These are phyloP conservation scores for Penicillium lagena DNA, from an alignment of 495 filamentous ascomycete species.

Conservation along the genomic window DNA sequence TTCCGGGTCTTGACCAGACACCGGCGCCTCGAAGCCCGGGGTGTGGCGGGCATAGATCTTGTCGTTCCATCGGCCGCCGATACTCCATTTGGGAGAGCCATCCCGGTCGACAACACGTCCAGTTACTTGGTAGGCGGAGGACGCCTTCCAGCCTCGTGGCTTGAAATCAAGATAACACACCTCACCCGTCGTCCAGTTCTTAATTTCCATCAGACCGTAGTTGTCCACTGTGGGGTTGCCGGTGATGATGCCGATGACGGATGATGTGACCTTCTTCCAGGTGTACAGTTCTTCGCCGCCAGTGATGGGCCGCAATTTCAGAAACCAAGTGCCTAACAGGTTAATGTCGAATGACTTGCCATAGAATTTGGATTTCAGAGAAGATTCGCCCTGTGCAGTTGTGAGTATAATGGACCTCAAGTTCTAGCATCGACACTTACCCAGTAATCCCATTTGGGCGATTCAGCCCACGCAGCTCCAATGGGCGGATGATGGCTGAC, in stretches of 20 bases:
- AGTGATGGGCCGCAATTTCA: constrained; percentile 71
- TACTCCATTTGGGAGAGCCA: constrained; percentile 73
- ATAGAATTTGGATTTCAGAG: constrained; percentile 97
- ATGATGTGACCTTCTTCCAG: constrained; percentile 98
- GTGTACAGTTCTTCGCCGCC: constrained; percentile 89
- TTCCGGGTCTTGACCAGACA: constrained; percentile 48
- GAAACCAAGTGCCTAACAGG: constrained; percentile 93
- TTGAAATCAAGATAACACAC: constrained; percentile 91
- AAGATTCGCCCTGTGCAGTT: constrained; percentile 65
- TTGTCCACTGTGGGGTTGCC: constrained; percentile 97
- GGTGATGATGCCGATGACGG: constrained; percentile 96
- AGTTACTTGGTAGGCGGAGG: constrained; percentile 76
- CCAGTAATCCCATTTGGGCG: constrained; percentile 93
- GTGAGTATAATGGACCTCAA: constrained; percentile 3
- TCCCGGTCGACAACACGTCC: constrained; percentile 74
- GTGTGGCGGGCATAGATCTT: constrained; percentile 92
- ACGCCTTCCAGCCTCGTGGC: constrained; percentile 87
- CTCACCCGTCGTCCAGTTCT: constrained; percentile 93
- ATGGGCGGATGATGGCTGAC: constrained; percentile 97
- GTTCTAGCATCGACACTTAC: constrained; percentile 26
- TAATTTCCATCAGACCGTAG: constrained; percentile 95
- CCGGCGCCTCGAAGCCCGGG: constrained; percentile 76
- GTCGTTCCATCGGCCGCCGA: constrained; percentile 96
- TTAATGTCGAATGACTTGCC: constrained; percentile 97
- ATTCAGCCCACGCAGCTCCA: constrained; percentile 89